Evolutionary conservation across 2,329 filamentous ascomycete genomes (phyloP), one percentile per base, ranked within the genome.

Genomic region (Nannizzia gypsea): DNA sequence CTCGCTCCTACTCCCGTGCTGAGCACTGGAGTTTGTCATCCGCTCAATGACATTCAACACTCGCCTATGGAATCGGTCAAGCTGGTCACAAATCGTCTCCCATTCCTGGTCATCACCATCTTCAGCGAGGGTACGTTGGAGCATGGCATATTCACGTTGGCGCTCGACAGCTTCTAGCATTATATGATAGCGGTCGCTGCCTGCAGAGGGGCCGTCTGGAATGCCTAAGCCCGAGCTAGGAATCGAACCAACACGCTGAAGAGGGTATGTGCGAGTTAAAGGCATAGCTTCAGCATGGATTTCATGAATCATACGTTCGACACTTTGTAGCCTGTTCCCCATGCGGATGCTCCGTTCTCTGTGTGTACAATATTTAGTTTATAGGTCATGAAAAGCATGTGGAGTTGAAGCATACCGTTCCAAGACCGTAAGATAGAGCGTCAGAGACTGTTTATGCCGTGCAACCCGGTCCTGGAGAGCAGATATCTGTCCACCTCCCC

Each of bases 361-460:
- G 24, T 52, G 8, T 11, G 20, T 28, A n/a, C 3, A 28, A 4
- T 24, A 15, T 28, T n/a, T 13, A 52, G 22, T 28, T 28, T n/a
- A 28, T 24, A 52, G 6, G 13, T 26, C 1, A 13, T 6, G 3
- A 3, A 6, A 28, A 42, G 24, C 15, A 15, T 52, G n/a, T 52
- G 13, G 13, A 6, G 48, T 52, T 52, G 22, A 11, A 52, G 26
- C 61, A 8, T 55, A 63, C 63, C 62, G 60, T 52, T 63, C 58
- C 9, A 64, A 56, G 17, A 64, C 61, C 28, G 63, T 61, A 17
- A 64, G 60, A 36, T 64, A 64, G 1, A 64, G 62, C 0, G 40
- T 36, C 26, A 62, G 42, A 9, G 63, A 62, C 38, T 62, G 63
- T 26, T 62, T 57, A 50, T 64, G 63, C 3, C 58, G 60, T 9